Base-by-base conservation (phyloP, 1,284 basidiomycete genomes). In the Sutorius eximius region DNA sequence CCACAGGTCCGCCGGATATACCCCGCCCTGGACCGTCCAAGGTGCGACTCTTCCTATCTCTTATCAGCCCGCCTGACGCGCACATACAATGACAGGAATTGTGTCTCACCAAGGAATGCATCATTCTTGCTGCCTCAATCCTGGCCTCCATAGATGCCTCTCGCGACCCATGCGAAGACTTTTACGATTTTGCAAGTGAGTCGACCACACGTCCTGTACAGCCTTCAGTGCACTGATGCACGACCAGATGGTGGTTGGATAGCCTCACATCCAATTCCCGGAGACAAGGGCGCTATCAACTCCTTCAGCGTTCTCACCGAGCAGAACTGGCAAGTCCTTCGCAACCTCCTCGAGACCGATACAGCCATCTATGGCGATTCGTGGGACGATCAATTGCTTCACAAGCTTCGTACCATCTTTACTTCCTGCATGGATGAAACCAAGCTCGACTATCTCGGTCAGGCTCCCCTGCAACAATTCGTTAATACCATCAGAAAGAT, bases 91-190 rank as follows among this genome's bases (percentile, higher is more conserved):
- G 16, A 42, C 61, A 87, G 85, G 75, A 82, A 53, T 68, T 82
- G 6, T 99, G 96, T 75, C 74, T 90, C 37, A 85, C 90, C 8
- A 70, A 88, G 16, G 82, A 89, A 58, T 99, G 96, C 67, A 88
- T 98, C 50, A 75, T 87, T 44, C 80, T 95, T 13, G 87, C 96
- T 5, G 89, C 92, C 3, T 82, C 86, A 1, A 89, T 99, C 56
- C 76, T 98, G 27, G 83, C 86, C 24, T 85, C 86, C 3, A 75
- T 99, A 45, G 95, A 99, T 70, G 80, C 82, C 13, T 78, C 86
- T 4, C 81, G 90, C 61, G 92, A 98, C 70, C 96, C 96, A 0
- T 99, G 96, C 74, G 91, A 98, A 62, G 89, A 95, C 73, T 98
- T 98, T 70, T 98, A 96, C 70, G 82, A 89, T 59, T 99, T 89